A percentile compares a stretch with the other conserved stretches of the same genome.
Evolutionary conservation across 179 eudicot genomes (phyloP).

Genomic region (Beta macrorhiza): DNA sequence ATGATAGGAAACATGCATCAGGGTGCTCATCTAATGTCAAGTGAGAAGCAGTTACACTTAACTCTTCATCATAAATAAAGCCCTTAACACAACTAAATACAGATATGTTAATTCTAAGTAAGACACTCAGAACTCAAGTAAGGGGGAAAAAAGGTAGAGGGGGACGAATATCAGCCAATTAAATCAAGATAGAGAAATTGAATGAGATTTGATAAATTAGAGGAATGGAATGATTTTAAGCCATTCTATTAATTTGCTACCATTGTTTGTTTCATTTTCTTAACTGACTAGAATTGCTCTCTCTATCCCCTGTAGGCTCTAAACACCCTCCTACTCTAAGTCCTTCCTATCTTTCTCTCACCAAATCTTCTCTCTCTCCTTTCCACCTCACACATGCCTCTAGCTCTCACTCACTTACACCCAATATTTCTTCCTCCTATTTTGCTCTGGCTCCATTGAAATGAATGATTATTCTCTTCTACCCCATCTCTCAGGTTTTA

Average conservation of each 20-base stretch:
- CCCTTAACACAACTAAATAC: conserved; percentile 3
- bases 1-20: conserved; percentile 21
- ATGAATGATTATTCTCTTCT: neutral
- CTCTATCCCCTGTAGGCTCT: too few relatives aligned
- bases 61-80: neutral
- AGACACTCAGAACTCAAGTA: neutral
- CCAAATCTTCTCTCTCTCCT: neutral
- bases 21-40: conserved; percentile 4
- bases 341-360: neutral
- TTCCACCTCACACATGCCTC: neutral
- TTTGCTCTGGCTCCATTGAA: too few relatives aligned
- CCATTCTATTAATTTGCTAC: neutral
- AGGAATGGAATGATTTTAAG: neutral
- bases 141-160: neutral
- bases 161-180: neutral
- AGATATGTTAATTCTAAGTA: neutral
- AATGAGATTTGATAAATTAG: neutral
- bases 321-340: neutral
- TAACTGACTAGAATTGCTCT: neutral
- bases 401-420: too few relatives aligned
- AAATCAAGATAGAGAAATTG: neutral
- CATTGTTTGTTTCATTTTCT: neutral
- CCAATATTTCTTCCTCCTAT: too few relatives aligned
- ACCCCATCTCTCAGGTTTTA: neutral
- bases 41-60: neutral